Evolutionary conservation across 2,329 filamentous ascomycete species (phyloP), one percentile per base, ranked within the genome.

Genomic region (Metarhizium guizhouense): DNA sequence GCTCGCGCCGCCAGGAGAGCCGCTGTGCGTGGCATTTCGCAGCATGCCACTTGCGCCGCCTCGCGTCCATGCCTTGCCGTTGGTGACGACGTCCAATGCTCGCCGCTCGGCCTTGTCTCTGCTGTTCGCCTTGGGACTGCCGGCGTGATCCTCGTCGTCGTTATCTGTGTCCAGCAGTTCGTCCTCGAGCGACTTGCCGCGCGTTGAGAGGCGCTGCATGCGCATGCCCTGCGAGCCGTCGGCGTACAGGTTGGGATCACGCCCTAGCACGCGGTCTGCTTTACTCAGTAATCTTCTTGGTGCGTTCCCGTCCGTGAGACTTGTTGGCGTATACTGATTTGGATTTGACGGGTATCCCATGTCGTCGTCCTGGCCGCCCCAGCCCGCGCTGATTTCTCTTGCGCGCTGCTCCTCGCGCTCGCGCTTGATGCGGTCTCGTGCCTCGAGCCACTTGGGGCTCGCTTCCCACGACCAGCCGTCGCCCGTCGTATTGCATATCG

Each of bases 401-500:
- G 78, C 75, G 51, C 79, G 76, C 66, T 89, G 86, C 52, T 80
- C 74, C 54, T 81, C 75, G 49, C 83, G 73, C 58, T 86, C 82
- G 10, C 65, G 62, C 4, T 74, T 72, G n/a, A 91, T 76, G 20
- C 75, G 75, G 6, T 90, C 85, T 47, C 85, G 78, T 4, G 86
- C 87, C 40, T 85, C 83, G 3, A 88, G 60, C 88, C 94, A 99
- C 61, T 82, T 83, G 1, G 82, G 79, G 65, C 85, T 95, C 1
- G 92, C 82, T 64, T 96, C 91, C 94, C 94, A 99, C 48, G 78
- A 80, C 93, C 93, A 99, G 25, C 94, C 94, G 68, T 99, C 90
- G 38, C 93, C 93, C 0, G 84, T 88, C 2, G 91, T 95, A 65
- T 88, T 97, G 69, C 82, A 84, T 49, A 97, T 74, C 0, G 94